These are phyloP conservation scores for Pichia nanzhaoensis DNA, from an alignment of 805 yeast species.

Conservation along the genomic window DNA sequence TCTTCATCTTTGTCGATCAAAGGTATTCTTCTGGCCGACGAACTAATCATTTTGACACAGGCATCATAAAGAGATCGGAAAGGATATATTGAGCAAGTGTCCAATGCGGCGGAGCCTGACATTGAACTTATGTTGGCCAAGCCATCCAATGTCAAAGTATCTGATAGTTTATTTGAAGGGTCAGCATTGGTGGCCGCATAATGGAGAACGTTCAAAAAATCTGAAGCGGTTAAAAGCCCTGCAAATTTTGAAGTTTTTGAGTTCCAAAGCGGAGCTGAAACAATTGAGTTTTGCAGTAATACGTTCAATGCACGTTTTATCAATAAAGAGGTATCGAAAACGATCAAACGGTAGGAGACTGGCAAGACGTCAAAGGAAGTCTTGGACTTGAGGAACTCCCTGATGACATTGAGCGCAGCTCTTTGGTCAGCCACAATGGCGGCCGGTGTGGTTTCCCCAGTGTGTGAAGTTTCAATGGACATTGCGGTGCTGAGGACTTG, in stretches of 20 bases:
- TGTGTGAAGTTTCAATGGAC: no score
- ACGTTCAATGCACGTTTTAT: conserved; percentile 90
- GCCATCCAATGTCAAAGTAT: conserved; percentile 77
- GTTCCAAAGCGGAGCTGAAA: conserved; percentile 96
- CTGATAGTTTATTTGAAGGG: conserved; percentile 72
- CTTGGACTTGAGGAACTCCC: conserved; percentile 78
- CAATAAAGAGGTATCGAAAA: conserved; percentile 82
- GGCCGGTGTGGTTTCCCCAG: no score
- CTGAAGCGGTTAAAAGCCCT: conserved; percentile 86
- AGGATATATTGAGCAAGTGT: conserved; percentile 85
- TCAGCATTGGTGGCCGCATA: conserved; percentile 79
- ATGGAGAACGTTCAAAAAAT: conserved; percentile 90
- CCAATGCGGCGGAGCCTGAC: conserved; percentile 74
- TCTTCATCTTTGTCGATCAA: conserved; percentile 90
- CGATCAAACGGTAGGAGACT: conserved; percentile 86
- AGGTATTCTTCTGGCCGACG: conserved; percentile 90
- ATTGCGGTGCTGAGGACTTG: no score
- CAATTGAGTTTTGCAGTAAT: conserved; percentile 85
- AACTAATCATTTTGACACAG: conserved; percentile 81
- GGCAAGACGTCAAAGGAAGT: conserved; percentile 97
- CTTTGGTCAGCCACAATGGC: conserved; percentile 50
- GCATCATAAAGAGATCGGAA: conserved; percentile 86
- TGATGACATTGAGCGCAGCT: conserved; percentile 73
- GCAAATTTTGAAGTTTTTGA: conserved; percentile 84
- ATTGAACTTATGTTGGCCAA: conserved; percentile 80